Base-by-base conservation (phyloP, 2,329 filamentous ascomycete genomes). In the Ustulina deusta region DNA sequence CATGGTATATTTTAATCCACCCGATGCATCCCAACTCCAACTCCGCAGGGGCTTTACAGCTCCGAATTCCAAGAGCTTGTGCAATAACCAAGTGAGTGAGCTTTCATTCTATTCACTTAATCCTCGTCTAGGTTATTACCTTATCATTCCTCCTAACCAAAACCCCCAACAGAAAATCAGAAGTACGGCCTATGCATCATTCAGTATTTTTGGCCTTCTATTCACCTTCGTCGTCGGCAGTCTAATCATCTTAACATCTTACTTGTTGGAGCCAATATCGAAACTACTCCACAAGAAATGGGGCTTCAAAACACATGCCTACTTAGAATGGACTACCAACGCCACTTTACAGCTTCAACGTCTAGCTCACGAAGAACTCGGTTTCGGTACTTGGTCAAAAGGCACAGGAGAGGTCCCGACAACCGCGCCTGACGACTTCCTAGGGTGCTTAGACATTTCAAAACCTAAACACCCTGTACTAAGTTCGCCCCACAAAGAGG, bases 131-230 rank as follows among this genome's bases (percentile, higher is more conserved):
- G 17, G 6, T 34, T n/a, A 52, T 11, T 10, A 4, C 15, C n/a
- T 13, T 2, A 52, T 10, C 6, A 13, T 25, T 5, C 9, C 3
- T 49, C 3, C 46, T 49, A 17, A 51, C 15, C 13, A 10, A 5
- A 7, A n/a, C n/a, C n/a, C n/a, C n/a, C n/a, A 48, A 25, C 56
- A 76, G 72, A 76, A 75, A 66, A 73, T 75, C 2, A 61, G 65
- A 1, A 73, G 63, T 7, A 70, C 69, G 0, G 63, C 52, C 2
- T 71, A 74, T 54, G 52, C 66, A 2, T 74, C 72, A 11, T 75
- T 76, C 56, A 75, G 72, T 55, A 36, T 75, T 15, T 74, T 75
- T 32, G 71, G 69, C 5, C 52, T 76, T 5, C 29, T 69, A 42
- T 69, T 73, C 51, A 70, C 68, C 38, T 71, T 71, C 13, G 22